Conservation (phyloP, 768 basidiomycete species). For the Paxillus rubicundulus region DNA sequence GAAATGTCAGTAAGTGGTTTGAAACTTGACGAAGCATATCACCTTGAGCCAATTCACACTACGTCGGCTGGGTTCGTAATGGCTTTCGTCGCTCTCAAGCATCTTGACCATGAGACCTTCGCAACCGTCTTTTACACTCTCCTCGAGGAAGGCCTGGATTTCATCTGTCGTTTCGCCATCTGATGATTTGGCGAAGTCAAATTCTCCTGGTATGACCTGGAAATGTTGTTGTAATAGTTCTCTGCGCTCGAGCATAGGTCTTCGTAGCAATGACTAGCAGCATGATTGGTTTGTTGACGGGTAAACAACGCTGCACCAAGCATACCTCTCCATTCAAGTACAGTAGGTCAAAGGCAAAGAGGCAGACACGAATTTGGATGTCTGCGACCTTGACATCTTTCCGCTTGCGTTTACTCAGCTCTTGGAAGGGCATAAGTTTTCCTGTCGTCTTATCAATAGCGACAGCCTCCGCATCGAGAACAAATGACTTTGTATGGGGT, state of each 20-base stretch:
- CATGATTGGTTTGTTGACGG: not conserved
- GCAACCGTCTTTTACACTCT: slow-evolving; percentile 96
- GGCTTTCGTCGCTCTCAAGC: slow-evolving; percentile 88
- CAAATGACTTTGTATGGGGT: slow-evolving; percentile 80
- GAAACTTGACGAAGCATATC: slow-evolving; percentile 2
- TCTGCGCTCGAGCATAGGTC: slow-evolving; percentile 72
- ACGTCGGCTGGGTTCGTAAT: slow-evolving; percentile 91
- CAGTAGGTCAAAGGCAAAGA: slow-evolving; percentile 96
- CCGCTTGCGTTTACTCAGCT: slow-evolving; percentile 88
- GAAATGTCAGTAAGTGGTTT: slow-evolving; percentile 1
- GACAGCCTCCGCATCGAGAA: slow-evolving; percentile 95
- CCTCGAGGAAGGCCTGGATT: slow-evolving; percentile 91
- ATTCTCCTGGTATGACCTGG: slow-evolving; percentile 79
- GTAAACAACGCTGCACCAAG: not conserved
- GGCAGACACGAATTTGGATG: slow-evolving; percentile 93
- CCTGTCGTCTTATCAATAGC: slow-evolving; percentile 85
- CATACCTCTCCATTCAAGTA: slow-evolving; percentile 93
- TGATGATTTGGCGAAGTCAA: slow-evolving; percentile 88
- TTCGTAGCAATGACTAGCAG: slow-evolving; percentile 75
- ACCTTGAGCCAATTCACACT: slow-evolving; percentile 99
- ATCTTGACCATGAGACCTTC: slow-evolving; percentile 99
- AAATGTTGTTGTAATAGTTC: slow-evolving; percentile 78
- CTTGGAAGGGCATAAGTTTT: slow-evolving; percentile 96
- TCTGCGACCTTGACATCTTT: slow-evolving; percentile 99
- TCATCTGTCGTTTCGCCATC: slow-evolving; percentile 90